Percentiles rank a stretch among this genome's conserved stretches.
phyloP scores from a whole-genome alignment of 768 basidiomycete species.

The Mycena sanguinolenta region DNA sequence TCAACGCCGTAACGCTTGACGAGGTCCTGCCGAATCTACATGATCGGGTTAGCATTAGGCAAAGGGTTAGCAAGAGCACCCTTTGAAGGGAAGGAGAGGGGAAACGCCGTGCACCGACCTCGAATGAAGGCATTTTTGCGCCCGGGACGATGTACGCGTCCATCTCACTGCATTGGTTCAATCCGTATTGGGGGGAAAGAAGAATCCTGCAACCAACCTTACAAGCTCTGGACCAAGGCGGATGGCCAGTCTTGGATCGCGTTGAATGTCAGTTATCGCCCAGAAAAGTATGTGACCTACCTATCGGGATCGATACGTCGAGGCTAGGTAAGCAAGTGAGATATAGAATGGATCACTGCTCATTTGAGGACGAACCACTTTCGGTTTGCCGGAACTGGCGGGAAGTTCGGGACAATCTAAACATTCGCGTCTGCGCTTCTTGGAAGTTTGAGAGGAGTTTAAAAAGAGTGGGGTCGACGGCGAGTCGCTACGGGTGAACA shows the following conservation, averaged over 20 bases:
- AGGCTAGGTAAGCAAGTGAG: constrained; percentile 9
- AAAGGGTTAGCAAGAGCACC: background rate
- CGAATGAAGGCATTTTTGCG: constrained; percentile 83
- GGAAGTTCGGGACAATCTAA: constrained; percentile 16
- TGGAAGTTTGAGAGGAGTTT: background rate
- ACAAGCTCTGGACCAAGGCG: constrained; percentile 35
- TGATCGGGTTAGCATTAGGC: too few relatives aligned
- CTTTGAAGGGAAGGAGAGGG: background rate
- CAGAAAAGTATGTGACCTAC: constrained; percentile 11
- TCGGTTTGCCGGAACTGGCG: constrained; percentile 9
- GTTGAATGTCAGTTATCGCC: background rate
- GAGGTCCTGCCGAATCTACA: constrained; percentile 30
- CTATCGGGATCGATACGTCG: constrained; percentile 34
- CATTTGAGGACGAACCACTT: background rate
- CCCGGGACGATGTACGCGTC: constrained; percentile 79
- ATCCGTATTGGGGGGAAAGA: background rate
- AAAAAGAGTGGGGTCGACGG: constrained; percentile 22
- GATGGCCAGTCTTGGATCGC: constrained; percentile 23
- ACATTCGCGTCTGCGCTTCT: constrained; percentile 27
- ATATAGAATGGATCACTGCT: background rate
- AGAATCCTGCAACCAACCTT: constrained; percentile 37
- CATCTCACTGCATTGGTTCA: constrained; percentile 61
- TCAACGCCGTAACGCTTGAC: constrained; percentile 34
- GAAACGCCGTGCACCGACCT: background rate
- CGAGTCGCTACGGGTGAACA: constrained; percentile 23